Percentiles rank a stretch among this genome's conserved stretches.
Conservation (phyloP, 2,329 filamentous ascomycete species). For the Aspergillus melleus region DNA sequence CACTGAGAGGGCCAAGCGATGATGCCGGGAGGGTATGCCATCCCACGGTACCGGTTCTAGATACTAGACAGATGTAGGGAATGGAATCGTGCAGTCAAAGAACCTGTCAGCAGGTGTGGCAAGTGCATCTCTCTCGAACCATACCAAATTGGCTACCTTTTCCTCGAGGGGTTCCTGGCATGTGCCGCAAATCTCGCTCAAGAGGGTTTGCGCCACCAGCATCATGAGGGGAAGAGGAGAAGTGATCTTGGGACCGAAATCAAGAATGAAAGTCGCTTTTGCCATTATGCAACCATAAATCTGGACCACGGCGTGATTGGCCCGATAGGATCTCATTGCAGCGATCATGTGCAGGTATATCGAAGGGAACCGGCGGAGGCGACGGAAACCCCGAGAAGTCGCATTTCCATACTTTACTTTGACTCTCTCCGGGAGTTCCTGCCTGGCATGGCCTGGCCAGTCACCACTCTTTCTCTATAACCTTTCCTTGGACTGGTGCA, state of each 20-base stretch:
- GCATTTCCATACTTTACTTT: conserved; percentile 11
- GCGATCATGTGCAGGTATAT: background rate
- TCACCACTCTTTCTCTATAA: conserved; percentile 6
- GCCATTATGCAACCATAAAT: background rate
- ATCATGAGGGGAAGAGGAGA: background rate
- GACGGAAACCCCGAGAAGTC: no score
- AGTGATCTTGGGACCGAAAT: background rate
- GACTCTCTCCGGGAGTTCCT: conserved; percentile 7
- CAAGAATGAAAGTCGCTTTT: background rate
- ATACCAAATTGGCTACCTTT: no score
- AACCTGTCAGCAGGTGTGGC: conserved; percentile 7
- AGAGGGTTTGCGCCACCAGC: background rate
- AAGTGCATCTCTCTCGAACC: conserved; percentile 2
- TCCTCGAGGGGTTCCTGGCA: background rate
- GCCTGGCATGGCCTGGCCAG: conserved; percentile 2
- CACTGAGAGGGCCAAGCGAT: conserved; percentile 2
- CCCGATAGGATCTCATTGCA: no score
- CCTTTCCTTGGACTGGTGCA: conserved; percentile 3
- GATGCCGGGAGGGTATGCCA: conserved; percentile 4
- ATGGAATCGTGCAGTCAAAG: conserved; percentile 2
- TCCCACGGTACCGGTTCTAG: background rate
- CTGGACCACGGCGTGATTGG: background rate
- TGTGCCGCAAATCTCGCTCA: background rate
- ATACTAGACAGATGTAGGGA: background rate
- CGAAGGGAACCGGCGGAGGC: background rate